A percentile compares a stretch with the other conserved stretches of the same genome.
Evolutionary conservation across 495 filamentous ascomycete genomes (phyloP).

Genomic region (Copromyces sp.): DNA sequence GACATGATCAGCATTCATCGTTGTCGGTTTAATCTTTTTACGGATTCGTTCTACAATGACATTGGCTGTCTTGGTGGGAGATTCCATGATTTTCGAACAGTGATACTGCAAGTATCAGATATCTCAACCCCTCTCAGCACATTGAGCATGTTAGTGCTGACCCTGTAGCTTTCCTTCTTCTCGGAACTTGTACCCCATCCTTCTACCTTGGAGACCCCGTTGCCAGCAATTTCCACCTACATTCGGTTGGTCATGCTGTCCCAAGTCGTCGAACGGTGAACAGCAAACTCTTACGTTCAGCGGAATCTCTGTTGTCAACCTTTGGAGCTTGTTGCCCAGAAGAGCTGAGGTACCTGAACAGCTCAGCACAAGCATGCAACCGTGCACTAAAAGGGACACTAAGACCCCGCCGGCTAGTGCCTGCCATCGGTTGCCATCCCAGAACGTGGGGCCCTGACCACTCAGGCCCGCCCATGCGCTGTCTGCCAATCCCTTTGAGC

Average conservation of each 20-base stretch:
- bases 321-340: not conserved
- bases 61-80: not conserved
- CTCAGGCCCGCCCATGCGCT: not conserved
- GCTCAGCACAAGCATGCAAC: constrained; percentile 14
- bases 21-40: not conserved
- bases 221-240: not conserved
- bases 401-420: constrained; percentile 6
- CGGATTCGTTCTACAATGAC: not conserved
- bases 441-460: constrained; percentile 21
- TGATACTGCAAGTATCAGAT: not conserved
- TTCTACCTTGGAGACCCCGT: not conserved
- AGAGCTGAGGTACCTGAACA: not conserved
- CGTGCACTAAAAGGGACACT: constrained; percentile 12
- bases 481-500: constrained; percentile 3
- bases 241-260: not conserved
- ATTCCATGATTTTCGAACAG: not conserved
- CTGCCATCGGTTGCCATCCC: not conserved
- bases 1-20: not conserved
- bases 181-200: not conserved
- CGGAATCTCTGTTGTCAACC: not conserved
- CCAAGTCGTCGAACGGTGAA: not conserved
- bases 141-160: not conserved
- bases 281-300: not conserved
- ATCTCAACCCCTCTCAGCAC: not conserved
- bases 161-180: not conserved